A percentile compares a stretch with the other conserved stretches of the same genome.
phyloP scores from a whole-genome alignment of 495 filamentous ascomycete species.

The Delitschia confertaspora region DNA sequence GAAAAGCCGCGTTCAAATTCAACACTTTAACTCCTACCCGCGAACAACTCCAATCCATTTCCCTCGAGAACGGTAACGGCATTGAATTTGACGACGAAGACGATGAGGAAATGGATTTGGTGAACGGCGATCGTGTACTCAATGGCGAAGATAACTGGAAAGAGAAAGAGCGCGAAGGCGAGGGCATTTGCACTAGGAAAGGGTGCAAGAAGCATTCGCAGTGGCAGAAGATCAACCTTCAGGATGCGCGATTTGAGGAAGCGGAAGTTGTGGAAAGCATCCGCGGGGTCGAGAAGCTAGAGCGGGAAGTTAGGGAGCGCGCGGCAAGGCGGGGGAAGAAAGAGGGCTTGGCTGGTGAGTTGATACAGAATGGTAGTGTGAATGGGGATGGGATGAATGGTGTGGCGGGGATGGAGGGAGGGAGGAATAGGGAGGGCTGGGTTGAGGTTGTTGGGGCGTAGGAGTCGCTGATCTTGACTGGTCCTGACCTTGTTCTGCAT shows the following conservation, averaged over 20 bases:
- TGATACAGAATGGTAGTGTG: conserved; percentile 3
- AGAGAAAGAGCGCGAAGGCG: conserved; percentile 9
- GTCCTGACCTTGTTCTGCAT: no score
- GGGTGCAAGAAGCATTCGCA: conserved; percentile 34
- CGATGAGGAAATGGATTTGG: conserved; percentile 1
- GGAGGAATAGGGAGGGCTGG: conserved; percentile 22
- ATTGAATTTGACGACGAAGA: conserved; percentile 12
- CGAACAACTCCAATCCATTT: no score
- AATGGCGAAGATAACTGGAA: conserved; percentile 7
- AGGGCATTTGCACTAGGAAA: conserved; percentile 31
- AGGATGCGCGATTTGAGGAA: conserved; percentile 35
- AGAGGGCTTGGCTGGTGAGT: conserved; percentile 7
- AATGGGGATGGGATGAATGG: neutral
- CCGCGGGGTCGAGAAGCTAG: conserved; percentile 32
- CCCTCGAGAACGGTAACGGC: no score
- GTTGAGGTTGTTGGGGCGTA: conserved; percentile 15
- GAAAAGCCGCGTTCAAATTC: conserved; percentile 20
- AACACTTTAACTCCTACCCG: conserved; percentile 25
- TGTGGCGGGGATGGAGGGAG: neutral
- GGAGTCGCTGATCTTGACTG: no score
- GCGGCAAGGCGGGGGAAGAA: conserved; percentile 17
- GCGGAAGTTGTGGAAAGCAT: conserved; percentile 33
- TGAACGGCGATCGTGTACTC: neutral
- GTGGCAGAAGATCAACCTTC: conserved; percentile 36
- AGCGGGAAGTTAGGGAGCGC: conserved; percentile 30